phyloP scores from a whole-genome alignment of 2,329 filamentous ascomycete species.

The Aspergillus viridinutans region DNA sequence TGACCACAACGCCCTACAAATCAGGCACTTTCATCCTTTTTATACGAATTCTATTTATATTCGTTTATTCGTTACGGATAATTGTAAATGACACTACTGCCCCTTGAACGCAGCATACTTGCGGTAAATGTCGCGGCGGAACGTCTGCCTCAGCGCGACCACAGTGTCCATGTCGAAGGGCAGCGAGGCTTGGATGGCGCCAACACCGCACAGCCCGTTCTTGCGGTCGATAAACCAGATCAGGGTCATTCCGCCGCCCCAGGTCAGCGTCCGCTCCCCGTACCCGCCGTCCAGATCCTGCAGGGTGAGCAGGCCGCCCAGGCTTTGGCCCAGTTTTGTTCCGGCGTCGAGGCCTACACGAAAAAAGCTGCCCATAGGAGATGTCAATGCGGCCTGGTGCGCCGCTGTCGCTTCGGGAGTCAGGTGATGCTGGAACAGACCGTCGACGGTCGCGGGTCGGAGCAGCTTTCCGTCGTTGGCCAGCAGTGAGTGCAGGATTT shows the following conservation, averaged over 20 bases:
- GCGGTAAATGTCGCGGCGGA: constrained; percentile 42
- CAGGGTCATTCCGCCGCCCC: constrained; percentile 46
- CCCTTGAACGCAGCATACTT: constrained; percentile 34
- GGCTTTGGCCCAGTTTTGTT: constrained; percentile 36
- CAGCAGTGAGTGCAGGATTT: constrained; percentile 27
- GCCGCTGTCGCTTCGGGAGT: constrained; percentile 20
- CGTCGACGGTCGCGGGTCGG: constrained; percentile 19
- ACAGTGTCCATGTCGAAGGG: constrained; percentile 29
- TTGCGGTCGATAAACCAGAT: constrained; percentile 50
- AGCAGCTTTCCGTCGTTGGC: constrained; percentile 29
- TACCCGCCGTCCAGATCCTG: constrained; percentile 44
- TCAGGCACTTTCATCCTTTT: no score
- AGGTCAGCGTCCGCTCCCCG: constrained; percentile 41
- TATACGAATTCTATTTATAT: no score
- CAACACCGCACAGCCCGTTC: constrained; percentile 44
- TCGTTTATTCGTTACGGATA: no score
- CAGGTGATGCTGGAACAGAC: constrained; percentile 29
- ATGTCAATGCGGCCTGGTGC: constrained; percentile 25
- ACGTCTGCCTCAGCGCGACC: constrained; percentile 38
- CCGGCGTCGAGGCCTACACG: constrained; percentile 30
- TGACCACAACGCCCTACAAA: no score
- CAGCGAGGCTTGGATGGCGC: constrained; percentile 38
- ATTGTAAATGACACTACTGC: constrained; percentile 4
- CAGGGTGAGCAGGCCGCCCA: constrained; percentile 41
- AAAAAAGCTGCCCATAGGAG: constrained; percentile 35